Percentiles rank a stretch among this genome's conserved stretches.
These are phyloP conservation scores for Paraconiothyrium brasiliense DNA, from an alignment of 2,329 filamentous ascomycete species.

Conservation along the genomic window DNA sequence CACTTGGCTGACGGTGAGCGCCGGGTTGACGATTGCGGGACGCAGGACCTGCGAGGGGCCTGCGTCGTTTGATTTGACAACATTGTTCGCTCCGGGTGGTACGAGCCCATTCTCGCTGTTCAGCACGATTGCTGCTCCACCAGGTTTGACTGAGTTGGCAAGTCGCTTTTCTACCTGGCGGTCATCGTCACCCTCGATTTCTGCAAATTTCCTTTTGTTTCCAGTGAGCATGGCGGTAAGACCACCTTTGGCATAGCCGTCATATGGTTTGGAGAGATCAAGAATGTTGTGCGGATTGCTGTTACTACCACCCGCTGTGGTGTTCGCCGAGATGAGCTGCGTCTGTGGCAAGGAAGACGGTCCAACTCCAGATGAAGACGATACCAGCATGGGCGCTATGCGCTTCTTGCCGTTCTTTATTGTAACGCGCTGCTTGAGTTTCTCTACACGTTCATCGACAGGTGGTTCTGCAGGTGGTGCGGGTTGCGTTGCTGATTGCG, in stretches of 20 bases:
- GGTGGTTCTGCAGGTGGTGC: constrained; percentile 43
- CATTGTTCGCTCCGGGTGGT: constrained; percentile 69
- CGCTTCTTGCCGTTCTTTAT: constrained; percentile 98
- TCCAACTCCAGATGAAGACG: constrained; percentile 83
- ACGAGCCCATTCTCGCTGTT: constrained; percentile 82
- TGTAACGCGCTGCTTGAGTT: constrained; percentile 89
- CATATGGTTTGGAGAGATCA: constrained; percentile 92
- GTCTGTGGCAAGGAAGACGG: constrained; percentile 90
- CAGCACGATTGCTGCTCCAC: constrained; percentile 76
- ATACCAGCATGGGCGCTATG: constrained; percentile 87
- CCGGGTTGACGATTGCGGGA: constrained; percentile 85
- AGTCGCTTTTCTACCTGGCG: constrained; percentile 68
- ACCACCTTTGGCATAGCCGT: constrained; percentile 90
- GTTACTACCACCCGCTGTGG: constrained; percentile 67
- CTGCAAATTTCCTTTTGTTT: constrained; percentile 86
- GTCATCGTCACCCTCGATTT: constrained; percentile 80
- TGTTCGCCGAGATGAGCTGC: constrained; percentile 80
- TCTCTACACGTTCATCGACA: constrained; percentile 68
- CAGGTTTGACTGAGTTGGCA: constrained; percentile 67
- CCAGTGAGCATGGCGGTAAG: constrained; percentile 86
- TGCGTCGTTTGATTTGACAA: constrained; percentile 45
- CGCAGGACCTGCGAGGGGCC: constrained; percentile 81
- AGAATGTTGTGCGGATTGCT: constrained; percentile 84
- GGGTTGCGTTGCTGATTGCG: constrained; percentile 50
- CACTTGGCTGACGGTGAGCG: constrained; percentile 81